Base-by-base conservation (phyloP, 768 basidiomycete species). In the Pulveroboletus sp. region DNA sequence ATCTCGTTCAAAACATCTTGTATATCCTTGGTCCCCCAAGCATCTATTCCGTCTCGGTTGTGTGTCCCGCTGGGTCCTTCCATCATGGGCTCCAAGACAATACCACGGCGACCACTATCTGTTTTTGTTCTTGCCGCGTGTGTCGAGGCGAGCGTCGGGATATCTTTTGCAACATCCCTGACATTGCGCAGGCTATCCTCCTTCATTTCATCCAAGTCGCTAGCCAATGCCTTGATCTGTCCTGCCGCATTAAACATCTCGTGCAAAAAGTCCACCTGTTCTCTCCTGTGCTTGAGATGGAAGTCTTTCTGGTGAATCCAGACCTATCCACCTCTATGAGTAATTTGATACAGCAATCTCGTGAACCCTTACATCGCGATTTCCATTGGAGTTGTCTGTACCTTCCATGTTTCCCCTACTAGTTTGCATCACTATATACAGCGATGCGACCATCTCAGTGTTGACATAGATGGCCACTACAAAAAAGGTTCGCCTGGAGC, bases 391-490 rank as follows among this genome's bases (percentile, higher is more conserved):
- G 3, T 10, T 4, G 11, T 38, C 21, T 10, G 37, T 1, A 21
- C 21, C 5, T 18, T 4, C 18, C 4, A n/a, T n/a, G n/a, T n/a
- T n/a, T n/a, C 27, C 40, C 27, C 27, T 15, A 2, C 35, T 46
- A 8, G 36, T 30, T 32, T 59, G 28, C 21, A 46, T 36, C 5
- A 46, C 31, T 1, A 56, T 42, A 17, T 56, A 56, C 4, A 49
- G 37, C 4, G 43, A 46, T 0, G 8, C 51, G 18, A 35, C 35
- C 46, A 60, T 37, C 0, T 40, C 10, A 5, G 17, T 31, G 13
- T n/a, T n/a, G 1, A 60, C 15, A 40, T 52, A 54, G 15, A 60
- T 31, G 13, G 47, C 58, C 18, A 60, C 49, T 1, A 60, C 38
- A 9, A 60, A 60, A 42, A 57, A 54, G 0, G 9, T n/a, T 4